Percentiles rank a stretch among this genome's conserved stretches.
These are phyloP conservation scores for Saccharomycopsis vini DNA, from an alignment of 805 yeast genomes.

Conservation along the genomic window DNA sequence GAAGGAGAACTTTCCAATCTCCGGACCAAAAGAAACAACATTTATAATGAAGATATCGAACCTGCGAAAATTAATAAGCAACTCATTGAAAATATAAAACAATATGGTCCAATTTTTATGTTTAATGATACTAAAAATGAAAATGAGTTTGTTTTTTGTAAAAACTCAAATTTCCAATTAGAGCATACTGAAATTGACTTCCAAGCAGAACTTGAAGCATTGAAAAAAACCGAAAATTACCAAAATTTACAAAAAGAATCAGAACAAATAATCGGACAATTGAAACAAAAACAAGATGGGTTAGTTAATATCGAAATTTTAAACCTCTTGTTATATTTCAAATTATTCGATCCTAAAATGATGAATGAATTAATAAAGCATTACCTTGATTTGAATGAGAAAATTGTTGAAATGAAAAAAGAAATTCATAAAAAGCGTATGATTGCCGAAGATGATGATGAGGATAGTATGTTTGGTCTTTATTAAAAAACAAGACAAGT, in stretches of 20 bases:
- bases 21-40: background rate
- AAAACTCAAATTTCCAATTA: background rate
- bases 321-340: conserved; percentile 7
- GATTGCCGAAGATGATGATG: conserved; percentile 5
- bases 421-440: background rate
- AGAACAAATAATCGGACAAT: no score
- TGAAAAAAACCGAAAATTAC: background rate
- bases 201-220: background rate
- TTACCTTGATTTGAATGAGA: conserved; percentile 3
- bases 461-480: background rate
- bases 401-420: background rate
- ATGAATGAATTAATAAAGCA: conserved; percentile 1
- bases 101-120: conserved; percentile 8
- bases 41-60: background rate
- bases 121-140: background rate
- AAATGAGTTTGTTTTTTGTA: background rate
- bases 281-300: no score
- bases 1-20: background rate
- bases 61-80: background rate
- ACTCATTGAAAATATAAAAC: background rate
- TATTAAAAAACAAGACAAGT: background rate
- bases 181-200: no score
- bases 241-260: background rate
- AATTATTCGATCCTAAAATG: background rate
- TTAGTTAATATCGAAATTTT: conserved; percentile 10